phyloP scores from a whole-genome alignment of 2,329 filamentous ascomycete genomes.

The Aureobasidium sp. region DNA sequence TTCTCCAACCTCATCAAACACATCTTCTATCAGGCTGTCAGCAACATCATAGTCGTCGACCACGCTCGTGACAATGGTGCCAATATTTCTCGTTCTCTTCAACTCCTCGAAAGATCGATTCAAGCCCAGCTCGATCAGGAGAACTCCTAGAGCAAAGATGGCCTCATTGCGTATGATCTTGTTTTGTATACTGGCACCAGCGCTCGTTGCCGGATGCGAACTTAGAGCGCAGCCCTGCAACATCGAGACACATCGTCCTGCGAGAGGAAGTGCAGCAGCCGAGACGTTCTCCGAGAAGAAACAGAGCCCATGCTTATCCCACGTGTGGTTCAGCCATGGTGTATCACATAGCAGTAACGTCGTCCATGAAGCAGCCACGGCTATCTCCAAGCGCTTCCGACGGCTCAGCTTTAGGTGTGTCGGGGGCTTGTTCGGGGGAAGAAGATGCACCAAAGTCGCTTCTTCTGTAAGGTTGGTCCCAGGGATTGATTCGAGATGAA shows the following conservation, averaged over 20 bases:
- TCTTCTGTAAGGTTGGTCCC: not conserved
- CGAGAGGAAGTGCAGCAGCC: not conserved
- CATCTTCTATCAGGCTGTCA: not conserved
- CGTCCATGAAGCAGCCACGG: not conserved
- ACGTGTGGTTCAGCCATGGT: not conserved
- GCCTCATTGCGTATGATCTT: not conserved
- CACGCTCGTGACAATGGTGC: not conserved
- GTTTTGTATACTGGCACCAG: too few relatives aligned
- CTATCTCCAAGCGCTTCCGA: not conserved
- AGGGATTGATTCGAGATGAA: not conserved
- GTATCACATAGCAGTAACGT: not conserved
- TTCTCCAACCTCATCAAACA: not conserved
- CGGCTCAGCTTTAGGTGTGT: not conserved
- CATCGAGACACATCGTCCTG: not conserved
- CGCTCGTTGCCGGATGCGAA: not conserved
- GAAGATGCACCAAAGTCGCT: not conserved
- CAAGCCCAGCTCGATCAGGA: not conserved
- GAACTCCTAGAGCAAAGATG: not conserved
- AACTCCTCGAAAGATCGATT: not conserved
- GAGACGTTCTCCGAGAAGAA: not conserved
- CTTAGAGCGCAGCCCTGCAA: not conserved
- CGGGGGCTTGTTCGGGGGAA: not conserved
- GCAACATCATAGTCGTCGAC: not conserved
- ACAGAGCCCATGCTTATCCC: not conserved
- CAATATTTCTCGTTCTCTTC: not conserved